Evolutionary conservation across 2,329 filamentous ascomycete genomes (phyloP).

Genomic region (Neonectria faginata): DNA sequence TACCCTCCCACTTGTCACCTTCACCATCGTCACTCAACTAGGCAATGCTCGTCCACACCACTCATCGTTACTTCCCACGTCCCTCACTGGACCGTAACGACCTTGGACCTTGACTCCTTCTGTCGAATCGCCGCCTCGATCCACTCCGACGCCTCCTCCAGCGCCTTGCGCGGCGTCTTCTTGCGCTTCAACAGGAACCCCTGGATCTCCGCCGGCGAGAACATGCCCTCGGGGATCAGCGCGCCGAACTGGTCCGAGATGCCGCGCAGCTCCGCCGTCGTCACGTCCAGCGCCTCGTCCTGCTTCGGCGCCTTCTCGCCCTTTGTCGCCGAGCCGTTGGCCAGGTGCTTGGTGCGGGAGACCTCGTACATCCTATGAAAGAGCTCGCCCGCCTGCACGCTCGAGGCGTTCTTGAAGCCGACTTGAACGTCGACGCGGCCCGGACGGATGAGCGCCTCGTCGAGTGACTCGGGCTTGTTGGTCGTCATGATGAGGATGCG

Average conservation of each 20-base stretch:
- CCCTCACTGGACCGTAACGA: slow-evolving; percentile 60
- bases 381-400: slow-evolving; percentile 65
- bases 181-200: slow-evolving; percentile 74
- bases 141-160: slow-evolving; percentile 66
- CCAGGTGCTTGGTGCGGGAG: slow-evolving; percentile 37
- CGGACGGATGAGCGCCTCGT: slow-evolving; percentile 79
- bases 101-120: slow-evolving; percentile 62
- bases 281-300: slow-evolving; percentile 49
- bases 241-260: slow-evolving; percentile 64
- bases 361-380: slow-evolving; percentile 72
- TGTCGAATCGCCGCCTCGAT: slow-evolving; percentile 63
- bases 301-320: slow-evolving; percentile 19
- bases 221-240: slow-evolving; percentile 63
- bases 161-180: slow-evolving; percentile 66
- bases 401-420: slow-evolving; percentile 70
- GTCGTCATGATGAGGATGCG: slow-evolving; percentile 86
- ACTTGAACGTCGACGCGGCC: slow-evolving; percentile 79
- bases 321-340: slow-evolving; percentile 20
- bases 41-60: not conserved
- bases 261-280: slow-evolving; percentile 54
- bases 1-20: not conserved
- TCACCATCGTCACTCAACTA: not conserved
- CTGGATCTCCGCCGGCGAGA: slow-evolving; percentile 73
- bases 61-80: not conserved
- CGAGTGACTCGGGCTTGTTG: slow-evolving; percentile 79